Evolutionary conservation across 805 yeast genomes (phyloP).

Genomic region (Saccharomycopsis amapae): DNA sequence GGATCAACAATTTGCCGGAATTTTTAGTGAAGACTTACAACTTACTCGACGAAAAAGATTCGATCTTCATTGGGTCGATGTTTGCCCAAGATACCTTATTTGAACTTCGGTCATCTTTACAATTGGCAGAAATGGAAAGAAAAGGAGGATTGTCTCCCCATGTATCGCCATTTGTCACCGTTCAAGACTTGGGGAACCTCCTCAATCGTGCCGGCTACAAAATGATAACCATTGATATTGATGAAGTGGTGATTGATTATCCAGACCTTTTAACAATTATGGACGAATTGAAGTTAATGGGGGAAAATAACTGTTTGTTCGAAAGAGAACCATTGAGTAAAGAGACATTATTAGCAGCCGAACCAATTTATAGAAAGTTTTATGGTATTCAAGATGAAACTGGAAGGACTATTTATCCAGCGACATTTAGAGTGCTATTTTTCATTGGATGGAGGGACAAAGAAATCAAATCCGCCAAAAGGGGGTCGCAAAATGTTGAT

Average conservation of each 20-base stretch:
- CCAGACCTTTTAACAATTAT: conserved; percentile 64
- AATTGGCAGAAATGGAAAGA: conserved; percentile 76
- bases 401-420: conserved; percentile 48
- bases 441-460: conserved; percentile 85
- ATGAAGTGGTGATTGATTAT: conserved; percentile 71
- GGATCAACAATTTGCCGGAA: conserved; percentile 81
- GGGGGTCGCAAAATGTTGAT: conserved; percentile 66
- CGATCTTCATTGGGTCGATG: conserved; percentile 73
- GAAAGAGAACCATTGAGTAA: conserved; percentile 39
- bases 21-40: conserved; percentile 48
- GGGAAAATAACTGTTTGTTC: conserved; percentile 66
- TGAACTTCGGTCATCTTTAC: conserved; percentile 72
- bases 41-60: conserved; percentile 61
- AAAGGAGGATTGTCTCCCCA: conserved; percentile 75
- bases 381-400: conserved; percentile 55
- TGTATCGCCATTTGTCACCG: conserved; percentile 72
- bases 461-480: conserved; percentile 64
- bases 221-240: conserved; percentile 76
- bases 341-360: conserved; percentile 67
- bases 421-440: conserved; percentile 68
- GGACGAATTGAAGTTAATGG: conserved; percentile 73
- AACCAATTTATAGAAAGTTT: conserved; percentile 61
- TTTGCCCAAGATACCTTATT: conserved; percentile 82
- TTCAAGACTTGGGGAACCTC: conserved; percentile 67
- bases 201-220: conserved; percentile 72